These are phyloP conservation scores for Phoma herbarum DNA, from an alignment of 2,329 filamentous ascomycete species.

Conservation along the genomic window DNA sequence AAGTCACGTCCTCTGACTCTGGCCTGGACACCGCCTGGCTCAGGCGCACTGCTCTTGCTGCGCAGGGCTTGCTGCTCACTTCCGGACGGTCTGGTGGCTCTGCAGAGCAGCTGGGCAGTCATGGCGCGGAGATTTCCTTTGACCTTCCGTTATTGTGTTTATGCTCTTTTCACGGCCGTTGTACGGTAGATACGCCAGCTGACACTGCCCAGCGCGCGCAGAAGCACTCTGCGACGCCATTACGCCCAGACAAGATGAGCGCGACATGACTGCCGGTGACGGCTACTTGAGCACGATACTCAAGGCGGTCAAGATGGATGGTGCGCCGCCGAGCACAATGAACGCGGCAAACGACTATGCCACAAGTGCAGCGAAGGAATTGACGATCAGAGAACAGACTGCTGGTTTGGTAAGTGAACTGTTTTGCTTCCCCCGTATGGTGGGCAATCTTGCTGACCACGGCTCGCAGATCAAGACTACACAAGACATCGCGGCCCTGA, in stretches of 20 bases:
- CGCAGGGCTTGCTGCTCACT: background rate
- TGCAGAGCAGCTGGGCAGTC: background rate
- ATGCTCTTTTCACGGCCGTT: background rate
- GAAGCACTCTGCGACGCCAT: conserved; percentile 52
- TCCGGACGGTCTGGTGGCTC: background rate
- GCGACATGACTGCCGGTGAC: conserved; percentile 34
- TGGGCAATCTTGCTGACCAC: background rate
- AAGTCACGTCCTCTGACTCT: background rate
- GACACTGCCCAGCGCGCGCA: conserved; percentile 46
- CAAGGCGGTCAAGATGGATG: conserved; percentile 61
- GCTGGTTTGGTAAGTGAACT: conserved; percentile 61
- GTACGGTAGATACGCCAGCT: background rate
- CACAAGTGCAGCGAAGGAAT: conserved; percentile 64
- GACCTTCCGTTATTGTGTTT: background rate
- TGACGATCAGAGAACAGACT: conserved; percentile 67
- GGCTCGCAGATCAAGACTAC: conserved; percentile 62
- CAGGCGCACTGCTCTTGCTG: background rate
- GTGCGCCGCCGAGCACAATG: conserved; percentile 44
- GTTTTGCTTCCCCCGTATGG: background rate
- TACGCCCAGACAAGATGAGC: conserved; percentile 56
- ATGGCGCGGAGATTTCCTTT: background rate
- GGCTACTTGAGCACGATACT: conserved; percentile 63
- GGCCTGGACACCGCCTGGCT: background rate
- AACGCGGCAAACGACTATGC: conserved; percentile 59
- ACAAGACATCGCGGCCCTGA: conserved; percentile 69